Evolutionary conservation across 2,329 filamentous ascomycete species (phyloP).

Genomic region (Colletotrichum sansevieriae): DNA sequence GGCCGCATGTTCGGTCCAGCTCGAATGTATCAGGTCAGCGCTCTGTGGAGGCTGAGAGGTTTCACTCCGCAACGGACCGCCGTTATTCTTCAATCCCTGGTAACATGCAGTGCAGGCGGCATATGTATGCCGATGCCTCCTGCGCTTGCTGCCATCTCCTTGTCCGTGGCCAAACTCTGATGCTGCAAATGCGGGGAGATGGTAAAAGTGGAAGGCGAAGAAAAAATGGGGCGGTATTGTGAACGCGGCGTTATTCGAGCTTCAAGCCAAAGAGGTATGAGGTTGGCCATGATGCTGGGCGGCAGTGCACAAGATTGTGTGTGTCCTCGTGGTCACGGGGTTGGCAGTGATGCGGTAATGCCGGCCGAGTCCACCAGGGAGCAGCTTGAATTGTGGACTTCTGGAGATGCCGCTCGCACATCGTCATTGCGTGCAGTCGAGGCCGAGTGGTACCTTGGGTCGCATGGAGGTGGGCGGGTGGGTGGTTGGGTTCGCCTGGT

Average conservation of each 20-base stretch:
- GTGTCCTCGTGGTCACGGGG: conserved; percentile 1
- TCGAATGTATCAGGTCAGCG: conserved; percentile 27
- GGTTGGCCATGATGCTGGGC: not conserved
- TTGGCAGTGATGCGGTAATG: conserved; percentile 2
- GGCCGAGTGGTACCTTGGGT: conserved; percentile 18
- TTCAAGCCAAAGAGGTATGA: not conserved
- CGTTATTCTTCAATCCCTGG: conserved; percentile 25
- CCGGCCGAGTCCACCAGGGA: not conserved
- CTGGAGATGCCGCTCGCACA: conserved; percentile 7
- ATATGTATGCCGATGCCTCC: conserved; percentile 15
- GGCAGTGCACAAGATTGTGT: not conserved
- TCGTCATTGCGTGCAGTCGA: conserved; percentile 21
- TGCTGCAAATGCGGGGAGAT: conserved; percentile 20
- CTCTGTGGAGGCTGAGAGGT: conserved; percentile 24
- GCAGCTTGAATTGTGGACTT: conserved; percentile 6
- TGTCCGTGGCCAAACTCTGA: conserved; percentile 24
- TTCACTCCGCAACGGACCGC: conserved; percentile 27
- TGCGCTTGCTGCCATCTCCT: conserved; percentile 3
- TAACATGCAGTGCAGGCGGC: conserved; percentile 25
- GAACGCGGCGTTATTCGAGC: too few species aligned
- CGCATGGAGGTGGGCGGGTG: conserved; percentile 2
- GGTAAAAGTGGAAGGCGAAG: not conserved
- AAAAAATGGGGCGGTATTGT: not conserved
- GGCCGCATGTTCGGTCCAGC: conserved; percentile 26
- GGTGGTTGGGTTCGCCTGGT: conserved; percentile 19